phyloP scores from a whole-genome alignment of 306 rosid species.

The Erythrophleum fordii region DNA sequence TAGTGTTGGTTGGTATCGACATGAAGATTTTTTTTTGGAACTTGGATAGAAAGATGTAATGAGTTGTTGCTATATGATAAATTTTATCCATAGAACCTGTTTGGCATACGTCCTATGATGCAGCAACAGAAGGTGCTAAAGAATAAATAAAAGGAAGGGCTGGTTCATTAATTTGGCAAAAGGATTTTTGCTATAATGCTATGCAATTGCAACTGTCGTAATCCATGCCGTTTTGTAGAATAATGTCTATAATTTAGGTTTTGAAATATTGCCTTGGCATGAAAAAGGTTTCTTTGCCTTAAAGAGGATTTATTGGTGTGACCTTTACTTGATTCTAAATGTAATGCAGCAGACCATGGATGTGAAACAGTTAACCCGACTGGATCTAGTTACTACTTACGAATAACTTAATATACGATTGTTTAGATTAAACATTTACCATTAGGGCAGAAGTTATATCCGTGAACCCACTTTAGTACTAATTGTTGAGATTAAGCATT shows the following conservation, averaged over 20 bases:
- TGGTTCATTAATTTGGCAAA: constrained; percentile 5
- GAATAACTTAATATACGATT: not conserved
- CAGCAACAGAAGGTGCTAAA: not conserved
- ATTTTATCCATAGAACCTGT: not conserved
- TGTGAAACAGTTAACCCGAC: not conserved
- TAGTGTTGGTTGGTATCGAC: constrained; percentile 15
- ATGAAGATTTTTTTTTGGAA: constrained; percentile 4
- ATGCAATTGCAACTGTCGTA: not conserved
- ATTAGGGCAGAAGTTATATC: too few relatives aligned
- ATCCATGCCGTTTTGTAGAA: not conserved
- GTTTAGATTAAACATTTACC: too few relatives aligned
- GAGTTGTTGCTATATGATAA: not conserved
- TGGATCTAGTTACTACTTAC: not conserved
- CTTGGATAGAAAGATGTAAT: not conserved
- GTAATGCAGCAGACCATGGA: not conserved
- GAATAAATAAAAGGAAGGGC: not conserved
- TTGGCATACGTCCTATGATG: not conserved
- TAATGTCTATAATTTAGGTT: not conserved
- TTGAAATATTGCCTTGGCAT: not conserved
- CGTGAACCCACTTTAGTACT: too few relatives aligned
- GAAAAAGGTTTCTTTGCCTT: not conserved
- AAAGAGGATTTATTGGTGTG: not conserved
- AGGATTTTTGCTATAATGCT: not conserved
- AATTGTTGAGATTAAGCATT: too few relatives aligned
- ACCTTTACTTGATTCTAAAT: not conserved